Base-by-base conservation (phyloP, 331 rosid species). In the Malus hybrid region DNA sequence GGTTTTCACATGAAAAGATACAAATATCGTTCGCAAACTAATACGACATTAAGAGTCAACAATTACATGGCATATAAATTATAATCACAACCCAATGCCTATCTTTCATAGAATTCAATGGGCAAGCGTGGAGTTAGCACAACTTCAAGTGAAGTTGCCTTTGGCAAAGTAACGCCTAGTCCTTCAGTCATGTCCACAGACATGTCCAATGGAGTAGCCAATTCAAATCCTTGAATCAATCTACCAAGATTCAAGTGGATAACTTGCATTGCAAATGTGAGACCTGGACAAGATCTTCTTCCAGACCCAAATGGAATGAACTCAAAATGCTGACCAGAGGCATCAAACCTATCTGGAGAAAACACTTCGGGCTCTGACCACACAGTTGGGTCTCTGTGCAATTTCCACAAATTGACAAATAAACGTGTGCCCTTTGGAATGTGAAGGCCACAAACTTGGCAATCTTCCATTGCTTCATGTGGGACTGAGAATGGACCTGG, bases 401-500 rank as follows among this genome's bases (percentile, higher is more conserved):
- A 34, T 55, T 88, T 88, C 90, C 93, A 90, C 1, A 85, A 83
- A 63, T 90, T 90, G 19, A 76, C 87, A 5, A 85, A 57, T 8
- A 90, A 75, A 19, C 89, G 88, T 0, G 89, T 87, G 6, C 96
- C 93, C 61, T 66, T 85, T 6, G 93, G 79, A 0, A 88, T 74
- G 7, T 30, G 9, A 22, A 85, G 82, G 32, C 77, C 84, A 0
- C 72, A 75, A 0, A 90, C 64, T 6, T 61, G 0, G 22, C 96
- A 88, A n/a, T 90, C 91, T 82, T 90, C 74, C 5, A 20, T 77
- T 48, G 87, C 91, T 55, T 86, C 90, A 16, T 87, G 96, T 1
- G 89, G 85, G 4, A 83, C 83, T 22, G 89, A 71, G 3, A 90
- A 30, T 1, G 93, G 96, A 0, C 81, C 91, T 0, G 93, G 67